A percentile compares a stretch with the other conserved stretches of the same genome.
phyloP scores from a whole-genome alignment of 768 basidiomycete species.

The Suillus discolor region DNA sequence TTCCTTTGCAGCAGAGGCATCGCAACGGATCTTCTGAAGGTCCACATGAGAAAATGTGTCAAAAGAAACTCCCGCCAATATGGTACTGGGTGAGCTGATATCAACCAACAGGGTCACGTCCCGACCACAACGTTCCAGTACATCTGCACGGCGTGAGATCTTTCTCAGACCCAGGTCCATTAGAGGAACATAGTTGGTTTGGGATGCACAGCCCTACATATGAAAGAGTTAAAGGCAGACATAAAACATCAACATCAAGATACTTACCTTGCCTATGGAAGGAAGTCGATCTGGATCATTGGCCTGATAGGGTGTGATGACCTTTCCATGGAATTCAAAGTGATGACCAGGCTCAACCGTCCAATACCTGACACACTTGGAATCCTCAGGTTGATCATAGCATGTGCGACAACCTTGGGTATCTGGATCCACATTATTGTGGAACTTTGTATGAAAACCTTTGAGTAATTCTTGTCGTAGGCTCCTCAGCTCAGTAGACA shows the following conservation, averaged over 20 bases:
- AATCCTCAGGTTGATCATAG: not conserved
- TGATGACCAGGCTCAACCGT: not conserved
- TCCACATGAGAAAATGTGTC: not conserved
- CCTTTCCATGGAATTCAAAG: not conserved
- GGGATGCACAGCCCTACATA: too few species aligned
- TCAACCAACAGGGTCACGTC: not conserved
- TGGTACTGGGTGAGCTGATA: not conserved
- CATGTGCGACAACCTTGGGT: not conserved
- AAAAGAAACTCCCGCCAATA: not conserved
- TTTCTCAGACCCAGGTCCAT: not conserved
- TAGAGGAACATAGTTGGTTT: not conserved
- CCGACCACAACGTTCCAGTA: not conserved
- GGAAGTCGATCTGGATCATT: not conserved
- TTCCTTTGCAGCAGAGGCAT: not conserved
- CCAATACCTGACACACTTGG: not conserved
- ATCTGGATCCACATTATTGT: not conserved
- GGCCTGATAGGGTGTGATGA: not conserved
- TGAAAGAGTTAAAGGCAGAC: not conserved
- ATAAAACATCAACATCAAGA: not conserved
- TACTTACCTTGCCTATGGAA: not conserved
- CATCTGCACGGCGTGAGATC: not conserved
- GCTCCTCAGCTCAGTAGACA: not conserved
- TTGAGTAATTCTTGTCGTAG: not conserved
- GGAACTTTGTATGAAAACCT: not conserved
- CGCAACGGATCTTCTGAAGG: not conserved